Percentiles rank a stretch among this genome's conserved stretches.
Evolutionary conservation across 305 asterid genomes (phyloP).

Genomic region (Fraxinus latifolia): DNA sequence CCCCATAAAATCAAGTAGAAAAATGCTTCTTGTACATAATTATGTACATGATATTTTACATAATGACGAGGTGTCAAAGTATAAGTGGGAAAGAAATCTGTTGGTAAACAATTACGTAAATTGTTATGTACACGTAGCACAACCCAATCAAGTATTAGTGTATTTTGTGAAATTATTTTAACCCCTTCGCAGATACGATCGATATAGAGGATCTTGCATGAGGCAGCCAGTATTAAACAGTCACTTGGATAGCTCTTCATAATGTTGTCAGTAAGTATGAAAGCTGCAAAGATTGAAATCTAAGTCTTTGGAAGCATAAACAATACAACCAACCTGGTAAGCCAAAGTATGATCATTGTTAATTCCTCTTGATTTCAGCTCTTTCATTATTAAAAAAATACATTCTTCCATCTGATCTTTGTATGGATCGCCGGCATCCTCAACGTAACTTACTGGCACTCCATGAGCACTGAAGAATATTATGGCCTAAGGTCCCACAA

Average conservation of each 20-base stretch:
- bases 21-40: too few species aligned
- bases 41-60: too few species aligned
- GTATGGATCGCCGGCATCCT: conserved; percentile 89
- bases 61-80: too few species aligned
- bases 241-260: background rate
- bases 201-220: background rate
- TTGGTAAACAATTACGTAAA: too few species aligned
- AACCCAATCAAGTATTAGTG: background rate
- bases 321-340: conserved; percentile 61
- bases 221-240: background rate
- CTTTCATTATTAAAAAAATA: conserved; percentile 80
- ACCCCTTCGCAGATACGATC: background rate
- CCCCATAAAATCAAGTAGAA: background rate
- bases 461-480: conserved; percentile 95
- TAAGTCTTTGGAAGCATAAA: background rate
- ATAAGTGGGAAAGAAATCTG: too few species aligned
- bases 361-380: conserved; percentile 69
- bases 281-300: background rate
- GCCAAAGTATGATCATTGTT: conserved; percentile 77
- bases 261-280: background rate
- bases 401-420: conserved; percentile 94
- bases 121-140: too few species aligned
- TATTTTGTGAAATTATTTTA: background rate
- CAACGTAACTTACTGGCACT: conserved; percentile 89
- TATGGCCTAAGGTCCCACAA: conserved; percentile 46